Conservation (phyloP, 2,329 filamentous ascomycete genomes). For the Botryotinia convoluta region DNA sequence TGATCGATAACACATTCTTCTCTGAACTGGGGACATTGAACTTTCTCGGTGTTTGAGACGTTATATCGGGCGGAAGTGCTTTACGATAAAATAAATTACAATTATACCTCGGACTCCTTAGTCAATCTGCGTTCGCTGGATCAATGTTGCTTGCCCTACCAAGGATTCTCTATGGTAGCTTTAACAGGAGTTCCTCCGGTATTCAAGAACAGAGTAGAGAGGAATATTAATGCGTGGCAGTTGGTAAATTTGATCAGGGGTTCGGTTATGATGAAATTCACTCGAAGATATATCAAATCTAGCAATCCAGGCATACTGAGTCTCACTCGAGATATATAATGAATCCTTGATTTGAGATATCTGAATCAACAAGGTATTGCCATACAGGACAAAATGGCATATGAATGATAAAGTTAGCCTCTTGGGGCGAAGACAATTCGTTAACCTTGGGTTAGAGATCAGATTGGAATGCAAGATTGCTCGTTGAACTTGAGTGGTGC, state of each 20-base stretch:
- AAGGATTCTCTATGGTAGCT: rapidly evolving
- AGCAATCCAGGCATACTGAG: rapidly evolving
- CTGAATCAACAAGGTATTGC: not conserved
- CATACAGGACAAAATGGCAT: no score
- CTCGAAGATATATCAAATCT: not conserved
- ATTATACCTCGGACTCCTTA: not conserved
- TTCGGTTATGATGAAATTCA: not conserved
- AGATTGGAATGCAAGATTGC: not conserved
- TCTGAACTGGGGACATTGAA: not conserved
- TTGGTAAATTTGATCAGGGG: not conserved
- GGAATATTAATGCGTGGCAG: not conserved
- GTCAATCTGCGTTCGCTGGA: not conserved
- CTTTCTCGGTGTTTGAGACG: rapidly evolving
- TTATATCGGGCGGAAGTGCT: rapidly evolving
- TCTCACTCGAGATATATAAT: not conserved
- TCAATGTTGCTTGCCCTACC: rapidly evolving
- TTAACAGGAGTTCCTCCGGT: not conserved
- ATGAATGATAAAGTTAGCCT: not conserved
- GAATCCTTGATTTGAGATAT: not conserved
- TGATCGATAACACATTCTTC: rapidly evolving
- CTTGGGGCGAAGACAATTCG: not conserved
- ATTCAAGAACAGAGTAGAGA: not conserved
- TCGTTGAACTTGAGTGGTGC: not conserved
- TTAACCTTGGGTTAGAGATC: not conserved
- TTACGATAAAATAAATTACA: not conserved